phyloP scores from a whole-genome alignment of 1,284 basidiomycete species.

The Pulveroboletus sp. region DNA sequence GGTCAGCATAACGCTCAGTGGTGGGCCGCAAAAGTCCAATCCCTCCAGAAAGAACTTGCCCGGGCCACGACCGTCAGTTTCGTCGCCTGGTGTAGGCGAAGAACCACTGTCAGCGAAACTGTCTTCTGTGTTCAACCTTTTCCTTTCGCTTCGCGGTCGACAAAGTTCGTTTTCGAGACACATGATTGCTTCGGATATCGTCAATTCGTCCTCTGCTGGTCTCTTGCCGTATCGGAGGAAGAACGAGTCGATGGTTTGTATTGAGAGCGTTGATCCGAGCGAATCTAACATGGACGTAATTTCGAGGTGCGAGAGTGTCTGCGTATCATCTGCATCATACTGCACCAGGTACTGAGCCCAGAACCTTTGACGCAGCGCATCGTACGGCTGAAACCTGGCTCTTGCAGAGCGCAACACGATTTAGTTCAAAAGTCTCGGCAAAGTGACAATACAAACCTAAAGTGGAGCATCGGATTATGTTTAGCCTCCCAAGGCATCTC shows the following conservation, averaged over 20 bases:
- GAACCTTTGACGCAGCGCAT: conserved; percentile 86
- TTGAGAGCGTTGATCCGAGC: conserved; percentile 88
- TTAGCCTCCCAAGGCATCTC: conserved; percentile 65
- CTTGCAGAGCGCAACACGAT: conserved; percentile 40
- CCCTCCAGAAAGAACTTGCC: conserved; percentile 46
- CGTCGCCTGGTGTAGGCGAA: conserved; percentile 47
- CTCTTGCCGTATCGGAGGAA: conserved; percentile 74
- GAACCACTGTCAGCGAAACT: conserved; percentile 35
- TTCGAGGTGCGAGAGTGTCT: conserved; percentile 81
- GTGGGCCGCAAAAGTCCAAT: conserved; percentile 66
- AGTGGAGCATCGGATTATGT: conserved; percentile 58
- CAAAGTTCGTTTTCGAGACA: conserved; percentile 82
- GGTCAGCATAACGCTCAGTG: conserved; percentile 32
- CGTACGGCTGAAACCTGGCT: conserved; percentile 95
- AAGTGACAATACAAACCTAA: conserved; percentile 48
- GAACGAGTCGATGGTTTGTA: conserved; percentile 78
- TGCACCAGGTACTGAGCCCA: conserved; percentile 90
- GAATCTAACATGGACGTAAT: conserved; percentile 97
- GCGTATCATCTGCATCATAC: conserved; percentile 89
- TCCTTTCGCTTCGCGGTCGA: conserved; percentile 71
- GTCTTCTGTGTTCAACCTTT: conserved; percentile 51
- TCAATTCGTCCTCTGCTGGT: conserved; percentile 71
- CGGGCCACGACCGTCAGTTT: conserved; percentile 18
- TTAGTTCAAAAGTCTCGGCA: conserved; percentile 5
- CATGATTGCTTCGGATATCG: conserved; percentile 75